phyloP scores from a whole-genome alignment of 805 yeast genomes.

The Diddensiella caesifluorescens region DNA sequence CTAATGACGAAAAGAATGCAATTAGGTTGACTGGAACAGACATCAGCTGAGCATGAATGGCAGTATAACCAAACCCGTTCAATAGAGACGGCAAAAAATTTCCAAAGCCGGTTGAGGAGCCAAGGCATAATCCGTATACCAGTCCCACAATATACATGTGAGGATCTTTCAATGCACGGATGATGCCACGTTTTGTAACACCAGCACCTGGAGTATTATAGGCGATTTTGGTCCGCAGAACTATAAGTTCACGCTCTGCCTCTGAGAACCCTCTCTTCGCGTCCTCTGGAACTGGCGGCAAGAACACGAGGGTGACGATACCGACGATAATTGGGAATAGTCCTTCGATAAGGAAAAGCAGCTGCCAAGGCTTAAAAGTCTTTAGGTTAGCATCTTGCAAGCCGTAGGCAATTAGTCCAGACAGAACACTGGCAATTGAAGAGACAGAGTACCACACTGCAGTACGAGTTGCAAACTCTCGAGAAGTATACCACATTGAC shows the following conservation, averaged over 20 bases:
- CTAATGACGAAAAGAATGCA: neutral
- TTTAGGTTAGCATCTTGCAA: conserved; percentile 32
- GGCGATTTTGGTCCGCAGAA: conserved; percentile 1
- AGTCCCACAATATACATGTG: conserved; percentile 4
- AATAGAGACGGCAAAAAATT: conserved; percentile 53
- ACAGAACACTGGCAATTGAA: conserved; percentile 43
- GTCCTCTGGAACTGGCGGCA: conserved; percentile 3
- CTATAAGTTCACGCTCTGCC: neutral
- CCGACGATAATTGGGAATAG: conserved; percentile 2
- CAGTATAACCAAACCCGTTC: conserved; percentile 51
- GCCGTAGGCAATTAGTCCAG: conserved; percentile 45
- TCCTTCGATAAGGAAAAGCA: neutral
- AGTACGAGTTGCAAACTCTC: conserved; percentile 9
- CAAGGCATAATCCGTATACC: conserved; percentile 3
- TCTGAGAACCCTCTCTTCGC: conserved; percentile 4
- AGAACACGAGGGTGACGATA: neutral
- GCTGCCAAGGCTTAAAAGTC: conserved; percentile 5
- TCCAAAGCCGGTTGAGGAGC: conserved; percentile 6
- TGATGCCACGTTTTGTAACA: neutral
- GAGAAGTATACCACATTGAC: conserved; percentile 4
- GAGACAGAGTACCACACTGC: conserved; percentile 43
- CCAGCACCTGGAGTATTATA: conserved; percentile 5
- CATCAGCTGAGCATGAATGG: conserved; percentile 44
- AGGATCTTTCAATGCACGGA: conserved; percentile 1
- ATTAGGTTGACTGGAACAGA: conserved; percentile 7